A percentile compares a stretch with the other conserved stretches of the same genome.
phyloP scores from a whole-genome alignment of 208 protist species.

The Phytomonas francai region DNA sequence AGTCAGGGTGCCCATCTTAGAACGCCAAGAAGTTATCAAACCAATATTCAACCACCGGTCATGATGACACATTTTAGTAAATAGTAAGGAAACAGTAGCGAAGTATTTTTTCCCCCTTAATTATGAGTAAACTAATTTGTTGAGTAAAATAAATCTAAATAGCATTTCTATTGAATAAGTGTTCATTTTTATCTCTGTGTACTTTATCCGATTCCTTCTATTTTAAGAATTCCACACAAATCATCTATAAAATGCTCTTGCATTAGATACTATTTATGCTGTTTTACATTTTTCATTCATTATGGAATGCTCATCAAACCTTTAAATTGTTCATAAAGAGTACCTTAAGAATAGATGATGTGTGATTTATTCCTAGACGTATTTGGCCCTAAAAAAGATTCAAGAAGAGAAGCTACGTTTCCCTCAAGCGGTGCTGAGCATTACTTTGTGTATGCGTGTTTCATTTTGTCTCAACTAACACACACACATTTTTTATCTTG shows the following conservation, averaged over 20 bases:
- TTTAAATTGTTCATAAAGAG: neutral
- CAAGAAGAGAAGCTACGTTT: neutral
- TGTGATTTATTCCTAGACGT: neutral
- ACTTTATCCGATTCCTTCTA: neutral
- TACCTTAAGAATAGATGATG: neutral
- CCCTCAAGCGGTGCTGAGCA: neutral
- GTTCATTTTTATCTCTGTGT: neutral
- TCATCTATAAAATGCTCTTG: neutral
- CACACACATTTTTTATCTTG: slow-evolving; percentile 4
- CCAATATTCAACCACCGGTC: neutral
- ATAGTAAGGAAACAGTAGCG: neutral
- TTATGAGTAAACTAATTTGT: neutral
- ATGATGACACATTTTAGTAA: neutral
- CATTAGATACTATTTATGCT: neutral
- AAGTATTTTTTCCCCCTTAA: neutral
- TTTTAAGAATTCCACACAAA: neutral
- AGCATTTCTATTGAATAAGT: neutral
- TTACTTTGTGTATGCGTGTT: slow-evolving; percentile 6
- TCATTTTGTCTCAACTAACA: slow-evolving; percentile 4
- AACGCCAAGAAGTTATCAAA: neutral
- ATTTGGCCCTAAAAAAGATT: neutral
- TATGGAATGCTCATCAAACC: neutral
- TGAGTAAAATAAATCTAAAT: neutral
- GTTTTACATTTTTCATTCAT: neutral
- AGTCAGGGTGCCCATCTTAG: neutral